Evolutionary conservation across 805 yeast genomes (phyloP), one percentile per base, ranked within the genome.

Genomic region (Priceomyces castillae): DNA sequence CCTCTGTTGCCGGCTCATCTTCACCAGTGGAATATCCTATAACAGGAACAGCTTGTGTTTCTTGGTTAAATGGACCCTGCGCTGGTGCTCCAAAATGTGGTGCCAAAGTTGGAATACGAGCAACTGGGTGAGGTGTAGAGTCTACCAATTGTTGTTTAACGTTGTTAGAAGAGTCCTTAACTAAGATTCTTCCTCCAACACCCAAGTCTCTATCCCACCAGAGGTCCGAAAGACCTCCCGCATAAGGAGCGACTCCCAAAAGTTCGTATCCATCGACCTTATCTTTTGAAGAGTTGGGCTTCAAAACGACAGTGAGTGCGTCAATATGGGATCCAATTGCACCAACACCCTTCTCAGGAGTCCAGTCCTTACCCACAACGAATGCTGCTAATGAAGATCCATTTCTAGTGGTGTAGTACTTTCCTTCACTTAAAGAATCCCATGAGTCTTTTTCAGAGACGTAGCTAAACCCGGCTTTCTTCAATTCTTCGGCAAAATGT

Each of bases 391-490:
- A 42, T 1, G 69, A 40, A 36, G 57, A 57, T 33, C 63, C 73
- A 36, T 59, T 67, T 46, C 66, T 54, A 14, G 56, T 44, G 10
- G 67, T 61, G 61, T 68, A 86, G 62, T 80, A 84, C 54, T 77
- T 73, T 39, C 86, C 86, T 10, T 78, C 70, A 11, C 69, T 66
- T 26, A 70, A 43, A 7, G 50, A 42, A 31, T 59, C 61, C 86
- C 86, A 81, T 20, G 71, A 50, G 26, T 69, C 74, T 57, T 81
- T 81, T 63, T 89, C 96, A 41, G 80, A 65, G 31, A 88, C 56
- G 56, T 78, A 82, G 10, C 55, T 65, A 65, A 86, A 88, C 2
- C 95, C 95, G 33, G 77, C 72, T 3, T 64, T 62, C 38, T 71
- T 74, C 46, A 87, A 67, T 44, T 72, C 58, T 26, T 64, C 54